Percentiles rank a stretch among this genome's conserved stretches.
Evolutionary conservation across 768 basidiomycete species (phyloP).

Genomic region (Pleurotus pulmonarius): DNA sequence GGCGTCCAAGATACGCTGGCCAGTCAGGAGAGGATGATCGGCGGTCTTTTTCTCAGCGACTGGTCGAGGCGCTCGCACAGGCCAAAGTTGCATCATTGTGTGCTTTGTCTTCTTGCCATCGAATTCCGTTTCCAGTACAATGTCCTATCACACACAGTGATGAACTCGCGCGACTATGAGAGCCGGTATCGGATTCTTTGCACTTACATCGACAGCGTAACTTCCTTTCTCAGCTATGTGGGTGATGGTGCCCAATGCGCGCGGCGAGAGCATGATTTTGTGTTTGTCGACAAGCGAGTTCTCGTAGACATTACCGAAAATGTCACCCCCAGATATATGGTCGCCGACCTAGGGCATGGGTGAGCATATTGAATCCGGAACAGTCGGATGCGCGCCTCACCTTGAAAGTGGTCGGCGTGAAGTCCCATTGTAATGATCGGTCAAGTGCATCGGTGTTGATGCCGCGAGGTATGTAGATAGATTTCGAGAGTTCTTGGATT

Average conservation of each 20-base stretch:
- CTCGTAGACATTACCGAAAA: conserved; percentile 94
- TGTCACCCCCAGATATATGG: conserved; percentile 95
- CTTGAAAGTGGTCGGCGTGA: conserved; percentile 78
- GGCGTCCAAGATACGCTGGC: conserved; percentile 95
- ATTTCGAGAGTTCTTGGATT: conserved; percentile 95
- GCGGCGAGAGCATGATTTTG: conserved; percentile 94
- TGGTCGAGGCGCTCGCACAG: conserved; percentile 95
- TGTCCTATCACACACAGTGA: conserved; percentile 51
- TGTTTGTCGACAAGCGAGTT: conserved; percentile 96
- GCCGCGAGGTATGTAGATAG: conserved; percentile 99
- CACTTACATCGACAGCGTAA: conserved; percentile 84
- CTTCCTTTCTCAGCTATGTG: conserved; percentile 91
- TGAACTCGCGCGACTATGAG: too few relatives aligned
- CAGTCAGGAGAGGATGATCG: conserved; percentile 87
- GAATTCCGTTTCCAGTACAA: conserved; percentile 96
- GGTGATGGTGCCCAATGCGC: conserved; percentile 93
- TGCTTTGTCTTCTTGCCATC: conserved; percentile 92
- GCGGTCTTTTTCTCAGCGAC: conserved; percentile 95
- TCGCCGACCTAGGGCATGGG: conserved; percentile 72
- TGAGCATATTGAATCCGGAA: conserved; percentile 9
- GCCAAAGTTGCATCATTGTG: conserved; percentile 98
- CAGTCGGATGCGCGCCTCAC: conserved; percentile 29
- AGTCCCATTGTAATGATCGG: conserved; percentile 90
- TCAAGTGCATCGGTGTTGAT: conserved; percentile 97
- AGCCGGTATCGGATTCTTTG: neutral